These are phyloP conservation scores for Biscogniauxia mediterranea DNA, from an alignment of 2,329 filamentous ascomycete genomes.

Conservation along the genomic window DNA sequence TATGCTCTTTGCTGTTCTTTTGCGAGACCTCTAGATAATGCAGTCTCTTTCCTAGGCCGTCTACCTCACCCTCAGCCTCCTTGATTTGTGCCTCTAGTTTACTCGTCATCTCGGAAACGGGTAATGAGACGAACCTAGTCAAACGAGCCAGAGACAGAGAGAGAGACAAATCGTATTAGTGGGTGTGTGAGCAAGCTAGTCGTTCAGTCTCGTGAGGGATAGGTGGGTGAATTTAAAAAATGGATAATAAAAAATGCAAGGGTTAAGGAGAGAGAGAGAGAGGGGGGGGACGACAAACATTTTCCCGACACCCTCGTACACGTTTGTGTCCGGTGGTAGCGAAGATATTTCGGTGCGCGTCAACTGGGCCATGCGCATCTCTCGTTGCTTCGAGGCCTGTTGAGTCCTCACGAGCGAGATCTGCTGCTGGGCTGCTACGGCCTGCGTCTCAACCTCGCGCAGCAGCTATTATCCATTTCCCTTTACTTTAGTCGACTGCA, in stretches of 20 bases:
- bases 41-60: conserved; percentile 81
- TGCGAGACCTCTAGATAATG: conserved; percentile 93
- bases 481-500: conserved; percentile 9
- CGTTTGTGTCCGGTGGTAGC: conserved; percentile 70
- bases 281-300: conserved; percentile 61
- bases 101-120: conserved; percentile 68
- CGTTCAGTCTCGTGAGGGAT: neutral
- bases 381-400: conserved; percentile 80
- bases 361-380: conserved; percentile 83
- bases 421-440: conserved; percentile 85
- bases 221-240: conserved; percentile 9
- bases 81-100: conserved; percentile 74
- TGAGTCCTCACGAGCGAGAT: conserved; percentile 83
- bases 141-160: neutral
- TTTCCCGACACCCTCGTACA: conserved; percentile 96
- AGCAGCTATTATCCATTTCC: conserved; percentile 60
- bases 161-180: neutral
- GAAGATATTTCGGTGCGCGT: conserved; percentile 80
- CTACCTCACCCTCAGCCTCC: conserved; percentile 73
- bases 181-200: neutral
- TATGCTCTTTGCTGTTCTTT: conserved; percentile 88
- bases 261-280: neutral
- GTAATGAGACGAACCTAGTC: conserved; percentile 80
- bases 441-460: conserved; percentile 91
- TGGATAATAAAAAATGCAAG: no score